Evolutionary conservation across 352 stramenopile genomes (phyloP), one percentile per base, ranked within the genome.

Genomic region (Phytopythium montanum): DNA sequence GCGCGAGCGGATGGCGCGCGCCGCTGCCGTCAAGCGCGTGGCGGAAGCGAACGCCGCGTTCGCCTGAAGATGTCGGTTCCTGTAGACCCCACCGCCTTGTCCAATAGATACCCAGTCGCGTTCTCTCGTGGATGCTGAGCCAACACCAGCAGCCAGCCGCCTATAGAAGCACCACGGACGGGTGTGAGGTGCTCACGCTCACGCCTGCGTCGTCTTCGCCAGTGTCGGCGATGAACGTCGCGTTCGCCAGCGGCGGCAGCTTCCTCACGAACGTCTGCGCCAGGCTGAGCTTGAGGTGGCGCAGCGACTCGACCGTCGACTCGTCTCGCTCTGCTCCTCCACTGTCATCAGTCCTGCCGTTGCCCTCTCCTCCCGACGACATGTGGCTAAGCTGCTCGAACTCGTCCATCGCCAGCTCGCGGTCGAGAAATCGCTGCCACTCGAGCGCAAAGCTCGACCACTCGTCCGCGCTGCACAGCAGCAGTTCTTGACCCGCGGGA

Each of bases 361-460:
- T 38, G 14, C 23, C 26, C 5, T 58, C 53, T 7, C 9, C 53
- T 2, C 53, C 53, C 14, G 53, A 26, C 2, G 53, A 13, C 25
- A 58, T 44, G 14, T 77, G 63, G 5, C 71, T 59, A 25, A 67
- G 56, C 48, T 72, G 71, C 45, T 88, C 74, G 45, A 87, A 75
- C 61, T 92, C 78, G 29, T 85, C 74, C 39, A 83, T 70, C 13
- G 72, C 60, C 18, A 87, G 57, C 61, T 90, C 81, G 8, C 79
- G 67, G 8, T 81, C 70, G 16, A 92, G 61, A 16, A 81, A 70
- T 7, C 68, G 34, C 19, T 59, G 73, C 81, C 81, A 92, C 39
- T 90, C 79, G n/a, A 58, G 65, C 7, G 77, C 71, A 42, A 92
- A 88, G 10, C 51, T 61, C 19, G 77, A 53, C 81, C 81, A 91